Percentiles rank a stretch among this genome's conserved stretches.
Conservation (phyloP, 306 rosid genomes). For the Rosa multiflora region DNA sequence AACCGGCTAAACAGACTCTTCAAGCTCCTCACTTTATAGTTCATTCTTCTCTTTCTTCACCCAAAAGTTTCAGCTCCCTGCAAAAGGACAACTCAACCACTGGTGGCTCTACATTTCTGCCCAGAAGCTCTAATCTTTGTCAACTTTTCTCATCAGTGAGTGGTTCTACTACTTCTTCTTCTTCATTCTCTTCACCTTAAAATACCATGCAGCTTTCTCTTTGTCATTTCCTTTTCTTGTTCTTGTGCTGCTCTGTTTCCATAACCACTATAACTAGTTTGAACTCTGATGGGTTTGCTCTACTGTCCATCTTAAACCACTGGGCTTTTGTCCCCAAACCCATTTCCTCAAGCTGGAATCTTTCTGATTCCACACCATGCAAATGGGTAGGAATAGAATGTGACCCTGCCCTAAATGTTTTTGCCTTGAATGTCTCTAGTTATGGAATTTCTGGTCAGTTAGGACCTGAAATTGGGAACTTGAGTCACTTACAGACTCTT, state of each 20-base stretch:
- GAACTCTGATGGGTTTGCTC: conserved; percentile 60
- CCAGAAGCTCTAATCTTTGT: background rate
- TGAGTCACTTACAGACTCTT: conserved; percentile 44
- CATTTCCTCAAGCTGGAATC: conserved; percentile 54
- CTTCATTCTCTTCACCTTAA: background rate
- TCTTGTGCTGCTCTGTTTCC: conserved; percentile 32
- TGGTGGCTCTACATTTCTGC: background rate
- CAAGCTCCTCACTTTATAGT: background rate
- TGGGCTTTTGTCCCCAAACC: conserved; percentile 50
- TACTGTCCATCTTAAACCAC: conserved; percentile 45
- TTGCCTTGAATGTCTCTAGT: conserved; percentile 51
- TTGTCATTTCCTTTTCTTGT: conserved; percentile 28
- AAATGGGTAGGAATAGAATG: conserved; percentile 72
- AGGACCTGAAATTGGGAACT: conserved; percentile 50
- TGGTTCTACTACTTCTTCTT: conserved; percentile 7
- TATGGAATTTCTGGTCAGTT: conserved; percentile 50
- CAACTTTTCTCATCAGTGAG: background rate
- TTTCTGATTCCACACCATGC: conserved; percentile 67
- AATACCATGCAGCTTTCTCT: conserved; percentile 28
- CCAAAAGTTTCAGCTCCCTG: background rate
- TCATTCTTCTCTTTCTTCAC: background rate
- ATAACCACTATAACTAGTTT: conserved; percentile 32
- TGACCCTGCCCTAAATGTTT: conserved; percentile 38
- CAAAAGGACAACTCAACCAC: background rate
- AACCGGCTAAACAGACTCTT: background rate